Evolutionary conservation across 148 eudicot species (phyloP).

Genomic region (Fagopyrum homotropicum): DNA sequence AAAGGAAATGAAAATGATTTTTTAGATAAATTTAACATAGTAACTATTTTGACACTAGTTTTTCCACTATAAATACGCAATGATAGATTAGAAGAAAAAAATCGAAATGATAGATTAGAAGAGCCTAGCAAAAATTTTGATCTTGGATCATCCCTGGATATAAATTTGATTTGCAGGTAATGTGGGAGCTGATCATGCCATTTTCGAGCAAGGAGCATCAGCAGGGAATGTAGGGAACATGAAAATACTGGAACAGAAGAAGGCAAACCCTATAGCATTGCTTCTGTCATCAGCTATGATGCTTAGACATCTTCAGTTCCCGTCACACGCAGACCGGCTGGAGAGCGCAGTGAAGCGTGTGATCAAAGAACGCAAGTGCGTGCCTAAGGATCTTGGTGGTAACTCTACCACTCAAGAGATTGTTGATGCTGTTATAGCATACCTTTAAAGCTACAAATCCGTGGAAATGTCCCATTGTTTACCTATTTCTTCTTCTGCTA

Average conservation of each 20-base stretch:
- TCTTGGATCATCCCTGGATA: neutral
- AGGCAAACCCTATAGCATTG: slow-evolving; percentile 77
- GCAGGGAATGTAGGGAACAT: slow-evolving; percentile 83
- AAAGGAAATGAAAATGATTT: too few relatives aligned
- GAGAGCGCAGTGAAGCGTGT: slow-evolving; percentile 58
- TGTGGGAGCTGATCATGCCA: slow-evolving; percentile 70
- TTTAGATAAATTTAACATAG: too few relatives aligned
- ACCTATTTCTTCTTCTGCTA: neutral
- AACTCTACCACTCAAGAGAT: slow-evolving; percentile 61
- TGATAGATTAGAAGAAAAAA: too few relatives aligned
- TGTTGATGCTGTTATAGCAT: slow-evolving; percentile 67
- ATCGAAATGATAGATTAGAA: too few relatives aligned
- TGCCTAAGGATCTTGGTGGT: slow-evolving; percentile 76
- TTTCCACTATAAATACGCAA: too few relatives aligned
- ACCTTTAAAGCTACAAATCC: slow-evolving; percentile 22
- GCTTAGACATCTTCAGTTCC: slow-evolving; percentile 80
- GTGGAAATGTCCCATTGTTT: neutral
- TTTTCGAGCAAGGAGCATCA: slow-evolving; percentile 92
- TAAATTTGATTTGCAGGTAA: slow-evolving; percentile 38
- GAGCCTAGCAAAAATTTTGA: too few relatives aligned
- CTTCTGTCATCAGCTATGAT: slow-evolving; percentile 80
- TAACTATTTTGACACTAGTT: too few relatives aligned
- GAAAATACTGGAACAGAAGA: slow-evolving; percentile 53
- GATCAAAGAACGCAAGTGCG: slow-evolving; percentile 43
- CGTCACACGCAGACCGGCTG: slow-evolving; percentile 66